Base-by-base conservation (phyloP, 768 basidiomycete species). In the Clitopilus hobsonii region DNA sequence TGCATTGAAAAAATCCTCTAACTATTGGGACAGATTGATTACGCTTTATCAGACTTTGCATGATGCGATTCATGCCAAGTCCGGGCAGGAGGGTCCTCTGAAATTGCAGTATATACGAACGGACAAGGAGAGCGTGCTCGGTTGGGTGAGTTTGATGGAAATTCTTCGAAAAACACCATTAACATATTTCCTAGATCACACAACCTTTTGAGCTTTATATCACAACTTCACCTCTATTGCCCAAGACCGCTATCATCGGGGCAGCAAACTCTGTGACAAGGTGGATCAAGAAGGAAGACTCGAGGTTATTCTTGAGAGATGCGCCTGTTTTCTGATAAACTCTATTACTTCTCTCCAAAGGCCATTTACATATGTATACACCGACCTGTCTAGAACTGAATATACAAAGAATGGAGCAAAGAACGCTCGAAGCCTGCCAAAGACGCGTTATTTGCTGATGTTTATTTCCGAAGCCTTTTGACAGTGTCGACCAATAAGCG, bases 181-280 rank as follows among this genome's bases (percentile, higher is more conserved):
- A 32, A 7, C 10, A 47, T 5, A 22, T 30, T 20, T 51, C 48
- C 11, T 64, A 98, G 95, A 88, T 95, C 56, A 97, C 95, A 0
- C 89, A 94, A 63, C 86, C 88, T 0, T 98, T 97, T 64, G 97
- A 98, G 68, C 71, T 98, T 14, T 98, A 97, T 65, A 71, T 96
- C 50, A 78, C 89, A 0, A 67, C 95, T 13, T 91, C 93, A 0
- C 90, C 92, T 8, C 77, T 81, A 49, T 65, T 98, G 52, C 91
- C 96, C 5, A 98, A 98, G 77, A 87, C 85, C 51, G 93, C 90
- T 0, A 86, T 84, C 1, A 86, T 98, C 13, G 83, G 86, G 11
- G 90, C 94, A 4, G 97, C 96, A 6, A 96, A 98, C 66, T 79
- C 86, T 1, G 88, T 98, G 23, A 86, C 86, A 20, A 76, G 86